Percentiles rank a stretch among this genome's conserved stretches.
These are phyloP conservation scores for Capniomyces stellatus DNA, from an alignment of 371 early-diverging fungal genomes.

Conservation along the genomic window DNA sequence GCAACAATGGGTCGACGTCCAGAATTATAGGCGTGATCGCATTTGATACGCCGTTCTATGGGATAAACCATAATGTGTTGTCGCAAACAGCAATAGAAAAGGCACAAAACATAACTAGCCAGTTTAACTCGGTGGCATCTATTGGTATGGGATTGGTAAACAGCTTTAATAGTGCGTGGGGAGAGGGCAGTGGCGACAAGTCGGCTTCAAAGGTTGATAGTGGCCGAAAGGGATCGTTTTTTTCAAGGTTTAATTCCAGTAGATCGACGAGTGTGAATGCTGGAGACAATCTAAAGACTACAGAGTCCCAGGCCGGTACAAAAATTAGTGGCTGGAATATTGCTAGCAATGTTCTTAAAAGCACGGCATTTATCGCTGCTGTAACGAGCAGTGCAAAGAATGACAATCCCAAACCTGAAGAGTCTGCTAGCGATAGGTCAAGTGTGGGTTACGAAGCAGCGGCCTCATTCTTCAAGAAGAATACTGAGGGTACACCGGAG, in stretches of 20 bases:
- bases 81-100: neutral
- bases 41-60: constrained; percentile 4
- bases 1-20: neutral
- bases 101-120: neutral
- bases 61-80: constrained; percentile 1
- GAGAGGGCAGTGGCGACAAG: neutral
- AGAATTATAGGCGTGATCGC: constrained; percentile 3
- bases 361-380: no score
- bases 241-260: neutral
- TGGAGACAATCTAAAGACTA: neutral
- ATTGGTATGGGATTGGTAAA: neutral
- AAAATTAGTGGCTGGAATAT: neutral
- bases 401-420: neutral
- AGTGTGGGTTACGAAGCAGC: neutral
- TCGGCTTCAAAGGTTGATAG: neutral
- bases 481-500: neutral
- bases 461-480: neutral
- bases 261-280: neutral
- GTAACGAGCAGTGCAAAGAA: neutral
- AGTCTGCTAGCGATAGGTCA: neutral
- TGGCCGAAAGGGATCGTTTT: neutral
- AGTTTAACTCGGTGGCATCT: neutral
- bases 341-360: neutral
- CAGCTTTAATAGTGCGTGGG: neutral
- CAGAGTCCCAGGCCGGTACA: neutral